Percentiles rank a stretch among this genome's conserved stretches.
Evolutionary conservation across 805 yeast species (phyloP).

Genomic region (Priceomyces fermenticarens): DNA sequence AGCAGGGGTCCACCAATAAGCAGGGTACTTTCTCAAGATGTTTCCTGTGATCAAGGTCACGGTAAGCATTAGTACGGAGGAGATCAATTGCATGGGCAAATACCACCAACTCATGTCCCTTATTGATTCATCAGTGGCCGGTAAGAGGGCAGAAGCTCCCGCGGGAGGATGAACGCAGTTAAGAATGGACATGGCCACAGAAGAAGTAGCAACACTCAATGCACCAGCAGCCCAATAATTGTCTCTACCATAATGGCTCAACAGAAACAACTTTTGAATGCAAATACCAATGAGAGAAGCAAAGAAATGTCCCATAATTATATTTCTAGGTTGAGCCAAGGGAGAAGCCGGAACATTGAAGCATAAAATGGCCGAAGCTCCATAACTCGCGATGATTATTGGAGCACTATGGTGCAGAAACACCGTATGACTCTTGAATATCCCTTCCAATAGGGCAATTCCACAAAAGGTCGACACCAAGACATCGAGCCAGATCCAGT

Average conservation of each 20-base stretch:
- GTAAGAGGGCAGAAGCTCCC: constrained; percentile 66
- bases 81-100: constrained; percentile 51
- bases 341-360: constrained; percentile 58
- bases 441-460: constrained; percentile 42
- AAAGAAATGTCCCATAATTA: constrained; percentile 54
- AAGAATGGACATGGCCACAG: constrained; percentile 50
- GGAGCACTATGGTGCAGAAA: constrained; percentile 45
- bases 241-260: constrained; percentile 39
- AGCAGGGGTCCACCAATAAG: constrained; percentile 56
- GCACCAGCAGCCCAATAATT: constrained; percentile 60
- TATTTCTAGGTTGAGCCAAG: constrained; percentile 62
- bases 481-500: constrained; percentile 45
- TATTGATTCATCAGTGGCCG: constrained; percentile 45
- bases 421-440: constrained; percentile 38
- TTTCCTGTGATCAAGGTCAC: constrained; percentile 57
- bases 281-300: constrained; percentile 54
- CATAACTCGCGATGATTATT: constrained; percentile 52
- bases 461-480: constrained; percentile 47
- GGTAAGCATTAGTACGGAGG: constrained; percentile 44
- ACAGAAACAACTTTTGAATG: constrained; percentile 50
- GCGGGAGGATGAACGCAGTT: constrained; percentile 71
- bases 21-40: constrained; percentile 51
- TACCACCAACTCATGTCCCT: constrained; percentile 64
- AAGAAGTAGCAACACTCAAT: constrained; percentile 50
- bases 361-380: constrained; percentile 60